phyloP scores from a whole-genome alignment of 2,329 filamentous ascomycete genomes.

The Chalara sp. region DNA sequence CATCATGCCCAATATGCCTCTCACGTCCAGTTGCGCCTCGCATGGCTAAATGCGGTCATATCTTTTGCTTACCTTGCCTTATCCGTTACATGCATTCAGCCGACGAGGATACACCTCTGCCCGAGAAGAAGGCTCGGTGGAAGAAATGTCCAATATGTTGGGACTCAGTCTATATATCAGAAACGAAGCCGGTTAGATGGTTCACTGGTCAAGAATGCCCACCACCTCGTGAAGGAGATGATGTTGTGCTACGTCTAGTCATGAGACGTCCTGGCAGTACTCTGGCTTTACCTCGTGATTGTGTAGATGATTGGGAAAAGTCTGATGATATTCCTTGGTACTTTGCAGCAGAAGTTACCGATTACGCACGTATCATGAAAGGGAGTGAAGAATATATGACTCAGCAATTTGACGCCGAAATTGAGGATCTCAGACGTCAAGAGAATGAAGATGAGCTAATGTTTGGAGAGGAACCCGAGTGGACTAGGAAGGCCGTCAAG shows the following conservation, averaged over 20 bases:
- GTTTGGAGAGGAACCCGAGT: constrained; percentile 89
- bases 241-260: constrained; percentile 84
- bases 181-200: constrained; percentile 83
- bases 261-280: constrained; percentile 75
- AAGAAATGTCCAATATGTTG: constrained; percentile 97
- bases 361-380: constrained; percentile 94
- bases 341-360: constrained; percentile 85
- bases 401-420: constrained; percentile 72
- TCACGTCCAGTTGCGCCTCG: constrained; percentile 87
- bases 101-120: constrained; percentile 53
- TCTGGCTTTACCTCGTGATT: constrained; percentile 78
- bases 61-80: constrained; percentile 89
- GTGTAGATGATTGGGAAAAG: constrained; percentile 59
- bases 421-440: constrained; percentile 66
- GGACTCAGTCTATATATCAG: constrained; percentile 86
- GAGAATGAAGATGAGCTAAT: constrained; percentile 85
- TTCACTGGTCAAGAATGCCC: constrained; percentile 83
- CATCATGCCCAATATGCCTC: constrained; percentile 91
- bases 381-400: constrained; percentile 84
- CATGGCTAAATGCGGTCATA: constrained; percentile 96
- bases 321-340: constrained; percentile 88
- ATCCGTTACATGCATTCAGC: constrained; percentile 92
- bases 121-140: constrained; percentile 69
- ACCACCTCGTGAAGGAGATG: constrained; percentile 73
- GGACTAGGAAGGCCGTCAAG: constrained; percentile 78